These are phyloP conservation scores for Penicillium parvum DNA, from an alignment of 495 filamentous ascomycete species.

Conservation along the genomic window DNA sequence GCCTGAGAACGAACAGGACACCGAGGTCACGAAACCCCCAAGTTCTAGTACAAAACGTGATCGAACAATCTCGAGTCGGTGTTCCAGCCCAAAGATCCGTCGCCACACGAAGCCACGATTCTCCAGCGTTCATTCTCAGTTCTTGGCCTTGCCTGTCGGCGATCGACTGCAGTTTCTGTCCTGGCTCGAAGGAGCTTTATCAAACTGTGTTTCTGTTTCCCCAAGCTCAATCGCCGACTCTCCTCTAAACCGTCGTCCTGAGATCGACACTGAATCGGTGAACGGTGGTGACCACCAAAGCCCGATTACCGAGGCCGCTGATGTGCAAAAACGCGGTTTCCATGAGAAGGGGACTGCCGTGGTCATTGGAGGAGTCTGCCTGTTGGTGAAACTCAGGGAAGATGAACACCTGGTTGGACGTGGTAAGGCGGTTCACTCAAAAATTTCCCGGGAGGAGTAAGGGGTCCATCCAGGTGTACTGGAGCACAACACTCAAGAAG, in stretches of 20 bases:
- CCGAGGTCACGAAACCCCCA: too few species aligned
- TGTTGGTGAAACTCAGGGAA: slow-evolving; percentile 10
- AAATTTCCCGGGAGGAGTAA: slow-evolving; percentile 12
- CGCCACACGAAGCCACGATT: too few species aligned
- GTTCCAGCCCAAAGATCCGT: too few species aligned
- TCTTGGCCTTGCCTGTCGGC: slow-evolving; percentile 2
- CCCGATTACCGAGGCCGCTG: neutral
- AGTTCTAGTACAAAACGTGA: too few species aligned
- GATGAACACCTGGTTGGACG: slow-evolving; percentile 12
- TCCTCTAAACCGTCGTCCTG: neutral
- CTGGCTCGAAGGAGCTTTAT: slow-evolving; percentile 10
- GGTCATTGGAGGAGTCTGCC: slow-evolving; percentile 7
- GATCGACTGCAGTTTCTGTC: slow-evolving; percentile 11
- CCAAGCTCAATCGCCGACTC: neutral
- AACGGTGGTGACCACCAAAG: neutral
- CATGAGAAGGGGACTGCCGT: slow-evolving; percentile 10
- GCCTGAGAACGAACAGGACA: too few species aligned
- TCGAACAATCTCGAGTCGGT: too few species aligned
- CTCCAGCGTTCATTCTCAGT: slow-evolving; percentile 1
- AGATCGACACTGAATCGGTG: neutral
- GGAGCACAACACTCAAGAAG: slow-evolving; percentile 11
- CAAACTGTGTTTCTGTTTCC: slow-evolving; percentile 2
- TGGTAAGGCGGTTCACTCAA: slow-evolving; percentile 3
- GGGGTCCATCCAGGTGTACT: slow-evolving; percentile 13
- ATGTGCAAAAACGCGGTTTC: neutral